Percentiles rank a stretch among this genome's conserved stretches.
phyloP scores from a whole-genome alignment of 1,284 basidiomycete species.

The Sporisorium reilianum region DNA sequence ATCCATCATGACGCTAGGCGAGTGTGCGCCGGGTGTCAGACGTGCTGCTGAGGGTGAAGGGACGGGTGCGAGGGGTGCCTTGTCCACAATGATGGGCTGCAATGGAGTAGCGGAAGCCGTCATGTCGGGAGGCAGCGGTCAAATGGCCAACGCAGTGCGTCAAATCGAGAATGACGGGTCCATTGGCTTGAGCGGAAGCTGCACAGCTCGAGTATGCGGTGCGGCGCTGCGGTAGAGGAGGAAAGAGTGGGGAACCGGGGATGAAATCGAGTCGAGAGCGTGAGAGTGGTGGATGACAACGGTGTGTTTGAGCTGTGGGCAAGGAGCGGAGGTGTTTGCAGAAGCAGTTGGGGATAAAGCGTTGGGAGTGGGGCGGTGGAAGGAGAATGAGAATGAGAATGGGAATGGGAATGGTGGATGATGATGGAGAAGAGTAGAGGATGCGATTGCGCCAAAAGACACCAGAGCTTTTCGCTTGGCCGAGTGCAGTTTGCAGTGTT shows the following conservation, averaged over 20 bases:
- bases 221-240: no score
- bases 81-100: conserved; percentile 31
- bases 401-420: background rate
- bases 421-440: no score
- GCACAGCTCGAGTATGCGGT: conserved; percentile 6
- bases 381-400: background rate
- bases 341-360: background rate
- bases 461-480: no score
- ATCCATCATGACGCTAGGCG: conserved; percentile 27
- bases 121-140: background rate
- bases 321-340: background rate
- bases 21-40: conserved; percentile 9
- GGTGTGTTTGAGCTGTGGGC: background rate
- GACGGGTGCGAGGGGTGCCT: conserved; percentile 9
- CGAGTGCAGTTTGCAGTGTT: background rate
- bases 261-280: background rate
- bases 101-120: conserved; percentile 19
- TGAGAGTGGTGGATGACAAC: background rate
- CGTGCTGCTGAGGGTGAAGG: conserved; percentile 16
- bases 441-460: no score
- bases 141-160: conserved; percentile 12
- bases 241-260: background rate
- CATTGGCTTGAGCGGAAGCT: conserved; percentile 14
- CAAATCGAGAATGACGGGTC: background rate
- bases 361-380: background rate